Conservation (phyloP, 805 yeast species). For the Candida corydali region DNA sequence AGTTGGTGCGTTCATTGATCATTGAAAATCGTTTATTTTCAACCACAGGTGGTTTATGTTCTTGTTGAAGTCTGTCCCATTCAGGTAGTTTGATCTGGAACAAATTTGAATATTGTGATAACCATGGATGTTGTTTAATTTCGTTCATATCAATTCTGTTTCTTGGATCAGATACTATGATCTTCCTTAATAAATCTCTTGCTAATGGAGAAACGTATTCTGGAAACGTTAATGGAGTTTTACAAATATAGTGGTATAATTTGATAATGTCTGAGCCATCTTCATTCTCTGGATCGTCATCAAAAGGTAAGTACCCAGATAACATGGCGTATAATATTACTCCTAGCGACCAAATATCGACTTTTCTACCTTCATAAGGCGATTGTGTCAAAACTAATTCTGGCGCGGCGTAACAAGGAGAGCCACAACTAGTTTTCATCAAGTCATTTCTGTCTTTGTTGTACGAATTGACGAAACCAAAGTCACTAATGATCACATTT, state of each 20-base stretch:
- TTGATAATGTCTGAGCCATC: constrained; percentile 92
- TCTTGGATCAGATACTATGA: constrained; percentile 80
- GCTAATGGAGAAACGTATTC: constrained; percentile 89
- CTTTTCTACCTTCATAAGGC: constrained; percentile 89
- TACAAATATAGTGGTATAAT: constrained; percentile 85
- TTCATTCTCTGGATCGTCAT: constrained; percentile 94
- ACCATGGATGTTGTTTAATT: constrained; percentile 82
- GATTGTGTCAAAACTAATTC: constrained; percentile 84
- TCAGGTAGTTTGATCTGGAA: constrained; percentile 81
- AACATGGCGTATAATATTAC: constrained; percentile 94
- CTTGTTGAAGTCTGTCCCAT: constrained; percentile 66
- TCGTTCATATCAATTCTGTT: constrained; percentile 66
- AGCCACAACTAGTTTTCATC: constrained; percentile 94
- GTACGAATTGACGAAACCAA: constrained; percentile 92
- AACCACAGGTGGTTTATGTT: constrained; percentile 26
- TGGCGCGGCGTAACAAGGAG: constrained; percentile 99
- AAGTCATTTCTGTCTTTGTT: constrained; percentile 54
- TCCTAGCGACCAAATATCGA: constrained; percentile 97
- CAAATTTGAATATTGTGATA: constrained; percentile 77
- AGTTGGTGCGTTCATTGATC: constrained; percentile 37
- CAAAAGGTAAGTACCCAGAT: constrained; percentile 95
- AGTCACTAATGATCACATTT: constrained; percentile 83
- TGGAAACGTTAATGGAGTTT: constrained; percentile 91
- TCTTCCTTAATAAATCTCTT: constrained; percentile 81
- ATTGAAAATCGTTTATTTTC: constrained; percentile 44